Evolutionary conservation across 108 stramenopile species (phyloP), one percentile per base, ranked within the genome.

Genomic region (Cyclostephanos tholiformis): DNA sequence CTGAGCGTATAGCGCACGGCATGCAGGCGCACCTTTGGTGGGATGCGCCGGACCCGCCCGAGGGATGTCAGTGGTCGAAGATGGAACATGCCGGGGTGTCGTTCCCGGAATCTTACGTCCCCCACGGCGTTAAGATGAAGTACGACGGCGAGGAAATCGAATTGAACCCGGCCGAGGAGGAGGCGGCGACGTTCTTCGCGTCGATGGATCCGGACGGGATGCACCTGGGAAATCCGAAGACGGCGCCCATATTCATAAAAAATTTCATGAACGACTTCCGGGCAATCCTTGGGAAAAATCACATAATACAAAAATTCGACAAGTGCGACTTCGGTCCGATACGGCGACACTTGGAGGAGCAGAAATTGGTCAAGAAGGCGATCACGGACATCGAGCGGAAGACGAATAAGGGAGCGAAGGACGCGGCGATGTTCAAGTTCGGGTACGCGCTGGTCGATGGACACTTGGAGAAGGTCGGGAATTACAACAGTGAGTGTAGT

Each of bases 151-250:
- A 88, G 69, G 82, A 84, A 6, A 84, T 99, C 3, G 83, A 93
- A 39, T 88, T 99, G 63, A 91, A 91, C 12, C 86, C 96, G 0
- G 49, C 72, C 20, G 92, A 98, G 77, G 99, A 99, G 75, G 99
- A 99, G 86, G 88, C 97, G 84, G 98, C 98, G 29, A 99, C 97
- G 2, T 98, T 98, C 75, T 98, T 95, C 82, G 99, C 99, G 2
- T 91, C 93, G 49, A 96, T 96, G 94, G 95, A 94, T 79, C 90
- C 88, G 9, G 92, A 97, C 12, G 96, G 95, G n/a, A 97, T 95
- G 89, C 98, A 98, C 72, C 84, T 98, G 7, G 94, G 93, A 22
- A 93, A 96, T 70, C 82, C 92, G 56, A 97, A 94, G 56, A 97
- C 96, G 13, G 92, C 88, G 19, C 85, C 85, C 48, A 97, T 97